These are phyloP conservation scores for Daldinia sp. DNA, from an alignment of 2,329 filamentous ascomycete species.

Conservation along the genomic window DNA sequence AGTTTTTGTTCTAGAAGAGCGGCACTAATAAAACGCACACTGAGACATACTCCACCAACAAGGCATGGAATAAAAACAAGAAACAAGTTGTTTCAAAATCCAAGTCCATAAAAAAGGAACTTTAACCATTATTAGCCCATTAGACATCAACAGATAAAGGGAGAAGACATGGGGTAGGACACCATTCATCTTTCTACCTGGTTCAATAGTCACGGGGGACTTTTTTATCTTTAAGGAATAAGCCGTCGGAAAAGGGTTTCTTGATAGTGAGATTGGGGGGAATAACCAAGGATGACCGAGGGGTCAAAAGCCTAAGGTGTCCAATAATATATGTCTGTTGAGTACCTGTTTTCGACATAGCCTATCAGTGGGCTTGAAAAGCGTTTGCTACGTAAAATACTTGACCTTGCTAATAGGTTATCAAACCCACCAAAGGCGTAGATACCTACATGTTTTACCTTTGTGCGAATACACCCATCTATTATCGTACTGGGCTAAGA, in stretches of 20 bases:
- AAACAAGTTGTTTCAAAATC: slow-evolving; percentile 20
- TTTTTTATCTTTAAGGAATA: background rate
- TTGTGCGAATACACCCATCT: background rate
- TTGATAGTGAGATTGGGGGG: background rate
- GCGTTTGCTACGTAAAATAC: too few species aligned
- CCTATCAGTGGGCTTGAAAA: background rate
- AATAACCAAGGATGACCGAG: background rate
- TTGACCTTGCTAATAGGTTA: too few species aligned
- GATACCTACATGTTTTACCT: background rate
- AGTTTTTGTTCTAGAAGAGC: slow-evolving; percentile 19
- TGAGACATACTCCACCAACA: slow-evolving; percentile 10
- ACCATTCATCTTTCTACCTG: background rate
- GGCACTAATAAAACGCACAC: slow-evolving; percentile 15
- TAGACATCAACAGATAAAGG: background rate
- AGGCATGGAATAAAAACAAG: slow-evolving; percentile 11
- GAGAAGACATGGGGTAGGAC: background rate
- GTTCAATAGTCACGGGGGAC: background rate
- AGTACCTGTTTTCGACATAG: background rate
- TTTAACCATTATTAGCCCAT: background rate
- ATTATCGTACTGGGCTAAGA: background rate
- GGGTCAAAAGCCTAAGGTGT: background rate
- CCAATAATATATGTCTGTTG: background rate
- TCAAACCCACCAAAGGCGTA: too few species aligned
- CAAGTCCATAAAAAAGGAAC: background rate
- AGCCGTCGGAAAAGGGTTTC: background rate